Evolutionary conservation across 2,329 filamentous ascomycete species (phyloP).

Genomic region (Ophiostoma tasmaniense): DNA sequence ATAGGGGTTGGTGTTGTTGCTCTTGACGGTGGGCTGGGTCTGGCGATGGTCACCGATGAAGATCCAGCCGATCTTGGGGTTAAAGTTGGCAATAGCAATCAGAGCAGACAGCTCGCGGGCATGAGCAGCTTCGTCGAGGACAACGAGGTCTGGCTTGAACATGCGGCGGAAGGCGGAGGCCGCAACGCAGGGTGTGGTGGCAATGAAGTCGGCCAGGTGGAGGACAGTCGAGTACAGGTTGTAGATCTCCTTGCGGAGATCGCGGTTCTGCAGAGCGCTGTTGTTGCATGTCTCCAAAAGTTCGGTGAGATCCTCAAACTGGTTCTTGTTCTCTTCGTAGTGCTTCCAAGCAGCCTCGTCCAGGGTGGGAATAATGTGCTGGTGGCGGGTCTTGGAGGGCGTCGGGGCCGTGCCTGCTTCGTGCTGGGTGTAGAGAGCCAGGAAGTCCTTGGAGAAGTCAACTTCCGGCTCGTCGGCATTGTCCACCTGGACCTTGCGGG

Average conservation of each 20-base stretch:
- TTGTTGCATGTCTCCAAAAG: slow-evolving; percentile 29
- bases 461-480: slow-evolving; percentile 16
- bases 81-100: slow-evolving; percentile 37
- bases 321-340: slow-evolving; percentile 28
- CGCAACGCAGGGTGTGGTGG: slow-evolving; percentile 39
- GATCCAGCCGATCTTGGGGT: slow-evolving; percentile 35
- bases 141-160: slow-evolving; percentile 74
- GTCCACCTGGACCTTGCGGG: background rate
- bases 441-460: slow-evolving; percentile 28
- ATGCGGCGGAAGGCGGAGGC: slow-evolving; percentile 35
- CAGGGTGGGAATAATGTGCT: slow-evolving; percentile 29
- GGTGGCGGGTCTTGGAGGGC: slow-evolving; percentile 22
- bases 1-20: slow-evolving; percentile 17
- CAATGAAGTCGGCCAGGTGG: slow-evolving; percentile 35
- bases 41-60: slow-evolving; percentile 39
- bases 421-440: slow-evolving; percentile 26
- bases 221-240: slow-evolving; percentile 34
- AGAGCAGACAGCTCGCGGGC: slow-evolving; percentile 38
- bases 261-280: slow-evolving; percentile 20
- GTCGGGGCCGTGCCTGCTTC: background rate
- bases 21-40: slow-evolving; percentile 34
- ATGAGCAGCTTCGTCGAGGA: slow-evolving; percentile 63
- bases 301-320: slow-evolving; percentile 30
- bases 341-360: slow-evolving; percentile 37
- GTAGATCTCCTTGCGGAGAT: slow-evolving; percentile 26